phyloP scores from a whole-genome alignment of 352 stramenopile species.

The Phytophthora lateralis region DNA sequence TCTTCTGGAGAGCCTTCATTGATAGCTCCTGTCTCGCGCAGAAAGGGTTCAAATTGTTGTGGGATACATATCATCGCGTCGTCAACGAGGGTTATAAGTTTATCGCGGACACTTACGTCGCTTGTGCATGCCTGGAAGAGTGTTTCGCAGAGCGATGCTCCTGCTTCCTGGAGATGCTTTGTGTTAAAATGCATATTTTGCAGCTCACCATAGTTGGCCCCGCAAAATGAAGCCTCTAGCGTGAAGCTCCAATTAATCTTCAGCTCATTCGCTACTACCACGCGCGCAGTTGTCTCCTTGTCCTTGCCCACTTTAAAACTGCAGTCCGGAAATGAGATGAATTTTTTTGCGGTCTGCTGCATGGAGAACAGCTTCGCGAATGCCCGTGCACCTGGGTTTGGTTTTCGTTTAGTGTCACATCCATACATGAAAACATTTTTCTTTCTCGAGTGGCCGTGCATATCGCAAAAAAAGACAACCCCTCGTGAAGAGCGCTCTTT shows the following conservation, averaged over 20 bases:
- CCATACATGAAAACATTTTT: conserved; percentile 96
- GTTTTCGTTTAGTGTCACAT: conserved; percentile 89
- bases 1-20: conserved; percentile 18
- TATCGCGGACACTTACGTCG: conserved; percentile 41
- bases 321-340: conserved; percentile 69
- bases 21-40: conserved; percentile 41
- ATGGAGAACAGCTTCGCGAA: conserved; percentile 78
- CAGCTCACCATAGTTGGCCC: conserved; percentile 69
- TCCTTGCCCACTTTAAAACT: conserved; percentile 85
- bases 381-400: conserved; percentile 67
- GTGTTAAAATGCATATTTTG: conserved; percentile 74
- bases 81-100: conserved; percentile 33
- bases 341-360: conserved; percentile 71
- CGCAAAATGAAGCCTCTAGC: conserved; percentile 89
- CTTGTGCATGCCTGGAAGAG: conserved; percentile 49
- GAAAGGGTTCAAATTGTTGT: conserved; percentile 38
- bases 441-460: conserved; percentile 93
- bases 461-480: conserved; percentile 88
- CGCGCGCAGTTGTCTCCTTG: conserved; percentile 81
- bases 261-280: conserved; percentile 83
- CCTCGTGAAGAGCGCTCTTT: conserved; percentile 55
- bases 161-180: conserved; percentile 54
- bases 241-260: conserved; percentile 84
- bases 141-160: conserved; percentile 53
- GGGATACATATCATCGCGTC: conserved; percentile 44